phyloP scores from a whole-genome alignment of 176 grass and related monocot species.

The Rhynchospora breviuscula region DNA sequence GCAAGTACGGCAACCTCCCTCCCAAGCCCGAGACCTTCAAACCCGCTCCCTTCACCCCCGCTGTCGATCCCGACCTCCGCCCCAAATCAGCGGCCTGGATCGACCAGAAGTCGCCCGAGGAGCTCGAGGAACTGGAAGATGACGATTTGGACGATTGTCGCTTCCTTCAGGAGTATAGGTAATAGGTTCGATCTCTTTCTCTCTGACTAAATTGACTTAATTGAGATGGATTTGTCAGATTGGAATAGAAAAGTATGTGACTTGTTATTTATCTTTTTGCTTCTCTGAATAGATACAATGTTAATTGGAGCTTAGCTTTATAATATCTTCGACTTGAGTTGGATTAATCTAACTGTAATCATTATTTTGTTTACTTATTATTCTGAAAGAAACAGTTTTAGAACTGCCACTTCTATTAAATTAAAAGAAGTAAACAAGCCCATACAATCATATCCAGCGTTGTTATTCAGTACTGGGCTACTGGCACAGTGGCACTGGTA shows the following conservation, averaged over 20 bases:
- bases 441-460: too few species aligned
- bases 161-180: conserved; percentile 98
- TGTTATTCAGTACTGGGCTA: too few species aligned
- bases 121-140: conserved; percentile 87
- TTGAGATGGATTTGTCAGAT: not conserved
- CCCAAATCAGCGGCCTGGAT: conserved; percentile 81
- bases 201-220: conserved; percentile 18
- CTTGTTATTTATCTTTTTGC: not conserved
- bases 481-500: too few species aligned
- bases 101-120: conserved; percentile 58
- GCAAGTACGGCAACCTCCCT: conserved; percentile 78
- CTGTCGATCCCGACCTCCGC: conserved; percentile 52
- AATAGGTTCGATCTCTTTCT: conserved; percentile 43
- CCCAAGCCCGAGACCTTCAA: conserved; percentile 81
- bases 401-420: too few species aligned
- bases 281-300: not conserved
- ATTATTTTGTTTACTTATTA: not conserved
- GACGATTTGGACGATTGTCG: conserved; percentile 79
- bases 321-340: not conserved
- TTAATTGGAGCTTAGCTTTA: not conserved
- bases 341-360: not conserved
- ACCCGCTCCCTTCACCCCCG: conserved; percentile 61
- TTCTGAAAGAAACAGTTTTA: too few species aligned
- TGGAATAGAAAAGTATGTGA: not conserved
- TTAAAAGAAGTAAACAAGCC: too few species aligned